Conservation (phyloP, 192 early-diverging fungal genomes). For the Chytriomyces hyalinus region DNA sequence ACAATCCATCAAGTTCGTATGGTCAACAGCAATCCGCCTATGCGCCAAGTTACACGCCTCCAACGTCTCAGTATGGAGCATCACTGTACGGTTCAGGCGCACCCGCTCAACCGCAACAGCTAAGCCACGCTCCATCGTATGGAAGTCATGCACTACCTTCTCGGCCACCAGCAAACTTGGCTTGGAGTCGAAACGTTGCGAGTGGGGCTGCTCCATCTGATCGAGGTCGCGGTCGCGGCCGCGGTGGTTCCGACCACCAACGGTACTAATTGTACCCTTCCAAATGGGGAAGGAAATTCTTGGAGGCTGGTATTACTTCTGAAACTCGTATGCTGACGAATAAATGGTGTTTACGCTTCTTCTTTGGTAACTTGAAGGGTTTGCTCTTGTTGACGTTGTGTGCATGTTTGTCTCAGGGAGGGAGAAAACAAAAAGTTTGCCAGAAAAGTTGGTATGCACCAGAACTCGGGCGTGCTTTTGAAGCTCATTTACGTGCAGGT, state of each 20-base stretch:
- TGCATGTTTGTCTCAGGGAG: too few species aligned
- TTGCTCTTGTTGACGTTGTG: too few species aligned
- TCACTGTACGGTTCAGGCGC: not conserved
- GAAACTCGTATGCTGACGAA: too few species aligned
- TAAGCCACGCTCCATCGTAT: not conserved
- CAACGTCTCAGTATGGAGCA: constrained; percentile 5
- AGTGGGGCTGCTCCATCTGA: constrained; percentile 7
- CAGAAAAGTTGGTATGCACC: too few species aligned
- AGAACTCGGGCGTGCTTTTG: too few species aligned
- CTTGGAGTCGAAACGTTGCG: constrained; percentile 44
- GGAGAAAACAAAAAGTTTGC: too few species aligned
- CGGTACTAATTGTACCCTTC: not conserved
- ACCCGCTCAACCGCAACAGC: not conserved
- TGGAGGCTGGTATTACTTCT: too few species aligned
- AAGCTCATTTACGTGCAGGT: too few species aligned
- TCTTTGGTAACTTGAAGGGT: too few species aligned
- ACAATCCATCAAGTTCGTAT: constrained; percentile 9
- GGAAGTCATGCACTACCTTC: not conserved
- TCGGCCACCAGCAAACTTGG: constrained; percentile 33
- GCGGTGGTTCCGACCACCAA: not conserved
- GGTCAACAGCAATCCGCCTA: not conserved
- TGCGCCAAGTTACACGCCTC: not conserved
- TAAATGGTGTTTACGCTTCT: too few species aligned
- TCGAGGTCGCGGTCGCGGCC: not conserved
- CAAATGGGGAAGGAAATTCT: too few species aligned